These are phyloP conservation scores for Discostella pseudostelligera DNA, from an alignment of 108 stramenopile species.

Conservation along the genomic window DNA sequence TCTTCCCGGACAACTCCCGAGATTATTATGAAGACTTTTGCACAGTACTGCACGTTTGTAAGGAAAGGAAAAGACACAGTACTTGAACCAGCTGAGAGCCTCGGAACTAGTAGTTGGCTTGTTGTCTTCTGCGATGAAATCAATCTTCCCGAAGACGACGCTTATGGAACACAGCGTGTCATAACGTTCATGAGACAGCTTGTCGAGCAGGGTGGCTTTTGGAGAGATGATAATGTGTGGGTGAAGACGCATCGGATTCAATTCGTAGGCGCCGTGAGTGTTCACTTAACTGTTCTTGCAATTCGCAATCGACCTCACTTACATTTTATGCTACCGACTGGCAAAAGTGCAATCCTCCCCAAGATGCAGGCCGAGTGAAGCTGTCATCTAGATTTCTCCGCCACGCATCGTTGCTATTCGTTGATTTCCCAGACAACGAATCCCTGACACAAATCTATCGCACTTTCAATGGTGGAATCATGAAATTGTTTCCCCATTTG, in stretches of 20 bases:
- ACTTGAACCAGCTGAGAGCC: conserved; percentile 75
- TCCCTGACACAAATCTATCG: conserved; percentile 96
- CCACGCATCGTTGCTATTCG: conserved; percentile 95
- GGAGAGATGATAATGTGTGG: conserved; percentile 93
- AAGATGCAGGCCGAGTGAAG: conserved; percentile 94
- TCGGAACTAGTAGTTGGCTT: conserved; percentile 84
- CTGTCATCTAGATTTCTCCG: conserved; percentile 93
- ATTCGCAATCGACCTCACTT: no score
- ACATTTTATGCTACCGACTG: no score
- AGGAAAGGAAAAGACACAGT: conserved; percentile 84
- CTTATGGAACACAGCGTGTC: conserved; percentile 96
- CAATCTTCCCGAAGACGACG: conserved; percentile 95
- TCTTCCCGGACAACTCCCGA: conserved; percentile 94
- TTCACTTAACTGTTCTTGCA: no score
- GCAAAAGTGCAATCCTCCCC: conserved; percentile 55
- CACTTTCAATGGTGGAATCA: conserved; percentile 93
- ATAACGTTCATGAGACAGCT: conserved; percentile 97
- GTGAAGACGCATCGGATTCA: conserved; percentile 93
- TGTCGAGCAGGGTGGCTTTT: conserved; percentile 98
- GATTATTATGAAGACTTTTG: conserved; percentile 92
- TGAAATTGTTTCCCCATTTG: conserved; percentile 93
- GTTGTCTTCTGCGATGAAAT: conserved; percentile 99
- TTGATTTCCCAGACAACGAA: conserved; percentile 92
- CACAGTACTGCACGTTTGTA: conserved; percentile 93
- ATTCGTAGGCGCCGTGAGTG: conserved; percentile 82